Conservation (phyloP, 768 basidiomycete genomes). For the Tricholomella constricta region DNA sequence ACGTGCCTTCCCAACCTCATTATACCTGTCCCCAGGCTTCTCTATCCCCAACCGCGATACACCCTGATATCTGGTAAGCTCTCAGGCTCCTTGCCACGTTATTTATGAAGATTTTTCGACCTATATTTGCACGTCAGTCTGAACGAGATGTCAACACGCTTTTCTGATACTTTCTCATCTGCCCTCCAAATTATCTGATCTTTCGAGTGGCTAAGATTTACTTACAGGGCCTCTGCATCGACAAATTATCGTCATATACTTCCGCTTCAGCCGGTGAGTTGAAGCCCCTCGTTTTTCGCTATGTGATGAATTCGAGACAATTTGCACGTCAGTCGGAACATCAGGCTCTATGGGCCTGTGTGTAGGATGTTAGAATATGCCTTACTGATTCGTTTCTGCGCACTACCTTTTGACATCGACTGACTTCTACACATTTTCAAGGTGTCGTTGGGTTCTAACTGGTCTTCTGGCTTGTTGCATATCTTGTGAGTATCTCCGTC, state of each 20-base stretch:
- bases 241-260: not conserved
- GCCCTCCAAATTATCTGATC: not conserved
- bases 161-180: conserved; percentile 19
- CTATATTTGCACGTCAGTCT: conserved; percentile 50
- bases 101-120: conserved; percentile 15
- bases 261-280: not conserved
- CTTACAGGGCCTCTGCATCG: not conserved
- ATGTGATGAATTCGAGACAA: conserved; percentile 46
- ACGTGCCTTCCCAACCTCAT: not conserved
- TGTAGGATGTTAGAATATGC: conserved; percentile 43
- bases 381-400: conserved; percentile 40
- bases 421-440: conserved; percentile 6
- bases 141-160: conserved; percentile 29
- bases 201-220: not conserved
- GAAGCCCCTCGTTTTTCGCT: not conserved
- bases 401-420: not conserved
- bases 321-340: conserved; percentile 70
- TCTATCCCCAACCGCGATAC: not conserved
- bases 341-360: conserved; percentile 25
- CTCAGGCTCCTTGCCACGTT: not conserved
- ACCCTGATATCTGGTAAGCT: not conserved
- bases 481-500: conserved; percentile 1
- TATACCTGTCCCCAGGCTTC: not conserved
- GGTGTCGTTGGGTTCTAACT: not conserved
- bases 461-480: not conserved